Conservation (phyloP, 768 basidiomycete genomes). For the Chalciporus pseudorubinellus region DNA sequence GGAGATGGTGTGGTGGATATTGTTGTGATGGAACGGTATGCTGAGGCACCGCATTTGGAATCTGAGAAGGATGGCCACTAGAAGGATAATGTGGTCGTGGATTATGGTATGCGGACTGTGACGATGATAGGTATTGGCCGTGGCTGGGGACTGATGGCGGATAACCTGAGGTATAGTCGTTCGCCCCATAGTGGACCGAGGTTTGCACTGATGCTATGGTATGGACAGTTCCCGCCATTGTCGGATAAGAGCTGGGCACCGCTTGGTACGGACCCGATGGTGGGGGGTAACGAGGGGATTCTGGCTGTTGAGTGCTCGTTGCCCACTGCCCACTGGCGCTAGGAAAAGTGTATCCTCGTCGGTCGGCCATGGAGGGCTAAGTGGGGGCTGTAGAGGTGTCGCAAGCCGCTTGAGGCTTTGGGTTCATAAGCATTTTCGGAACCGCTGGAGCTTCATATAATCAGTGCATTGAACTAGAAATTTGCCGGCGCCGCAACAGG, state of each 20-base stretch:
- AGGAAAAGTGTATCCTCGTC: conserved; percentile 31
- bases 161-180: conserved; percentile 20
- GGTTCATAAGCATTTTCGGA: conserved; percentile 38
- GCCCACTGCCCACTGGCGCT: conserved; percentile 22
- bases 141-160: conserved; percentile 18
- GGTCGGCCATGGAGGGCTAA: conserved; percentile 23
- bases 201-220: conserved; percentile 20
- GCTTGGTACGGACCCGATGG: conserved; percentile 21
- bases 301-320: conserved; percentile 13
- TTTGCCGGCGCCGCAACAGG: conserved; percentile 34
- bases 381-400: conserved; percentile 5
- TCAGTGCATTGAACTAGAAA: conserved; percentile 23
- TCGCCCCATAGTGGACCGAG: conserved; percentile 21
- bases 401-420: conserved; percentile 7
- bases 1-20: conserved; percentile 26
- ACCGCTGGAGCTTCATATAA: conserved; percentile 29
- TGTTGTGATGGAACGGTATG: conserved; percentile 28
- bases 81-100: conserved; percentile 28
- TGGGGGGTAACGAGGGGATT: conserved; percentile 23
- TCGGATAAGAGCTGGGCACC: conserved; percentile 17
- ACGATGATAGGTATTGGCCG: conserved; percentile 21
- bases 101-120: not conserved
- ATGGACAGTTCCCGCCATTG: conserved; percentile 15
- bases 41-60: conserved; percentile 34
- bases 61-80: conserved; percentile 28